Evolutionary conservation across 371 early-diverging fungal genomes (phyloP).

Genomic region (Mucor ambiguus): DNA sequence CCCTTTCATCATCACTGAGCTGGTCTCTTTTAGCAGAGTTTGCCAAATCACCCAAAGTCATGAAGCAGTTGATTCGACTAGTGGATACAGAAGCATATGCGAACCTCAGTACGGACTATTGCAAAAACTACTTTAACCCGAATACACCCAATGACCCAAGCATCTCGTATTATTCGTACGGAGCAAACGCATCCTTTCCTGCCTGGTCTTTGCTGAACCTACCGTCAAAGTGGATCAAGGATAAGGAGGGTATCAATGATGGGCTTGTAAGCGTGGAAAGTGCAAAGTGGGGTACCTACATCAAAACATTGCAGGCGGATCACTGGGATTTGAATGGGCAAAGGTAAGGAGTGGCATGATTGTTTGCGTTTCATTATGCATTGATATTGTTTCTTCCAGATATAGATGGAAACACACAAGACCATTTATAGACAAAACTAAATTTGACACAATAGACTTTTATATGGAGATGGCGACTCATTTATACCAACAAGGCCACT

Average conservation of each 20-base stretch:
- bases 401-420: constrained; percentile 28
- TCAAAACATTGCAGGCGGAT: constrained; percentile 79
- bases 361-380: neutral
- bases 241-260: constrained; percentile 78
- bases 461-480: constrained; percentile 77
- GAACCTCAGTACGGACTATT: constrained; percentile 86
- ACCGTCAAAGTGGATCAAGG: constrained; percentile 50
- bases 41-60: constrained; percentile 21
- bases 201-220: constrained; percentile 57
- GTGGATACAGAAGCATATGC: constrained; percentile 89
- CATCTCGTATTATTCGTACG: constrained; percentile 83
- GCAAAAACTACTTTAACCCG: constrained; percentile 80
- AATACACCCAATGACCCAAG: constrained; percentile 77
- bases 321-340: constrained; percentile 82
- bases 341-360: constrained; percentile 14
- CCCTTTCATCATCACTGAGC: constrained; percentile 10
- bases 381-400: constrained; percentile 7
- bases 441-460: constrained; percentile 78
- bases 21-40: constrained; percentile 22
- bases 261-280: constrained; percentile 82
- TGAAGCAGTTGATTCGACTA: constrained; percentile 21
- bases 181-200: constrained; percentile 58
- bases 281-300: constrained; percentile 87
- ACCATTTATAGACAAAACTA: constrained; percentile 28
- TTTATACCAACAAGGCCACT: constrained; percentile 57